Evolutionary conservation across 2,329 filamentous ascomycete species (phyloP).

Genomic region (Teratosphaeria epicoccoides): DNA sequence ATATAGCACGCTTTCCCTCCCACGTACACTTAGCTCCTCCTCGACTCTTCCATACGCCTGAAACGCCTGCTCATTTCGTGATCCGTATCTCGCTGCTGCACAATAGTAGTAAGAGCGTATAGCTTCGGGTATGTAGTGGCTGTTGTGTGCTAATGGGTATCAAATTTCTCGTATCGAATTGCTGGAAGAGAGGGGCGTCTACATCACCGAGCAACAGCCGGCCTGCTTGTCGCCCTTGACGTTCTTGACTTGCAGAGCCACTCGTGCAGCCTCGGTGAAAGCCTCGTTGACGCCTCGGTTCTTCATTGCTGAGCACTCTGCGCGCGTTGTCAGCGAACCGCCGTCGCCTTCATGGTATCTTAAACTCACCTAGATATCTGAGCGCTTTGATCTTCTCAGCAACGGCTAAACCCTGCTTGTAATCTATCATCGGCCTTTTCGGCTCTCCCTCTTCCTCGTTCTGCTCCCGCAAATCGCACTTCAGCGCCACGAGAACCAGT

Average conservation of each 20-base stretch:
- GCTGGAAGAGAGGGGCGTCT: neutral
- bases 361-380: constrained; percentile 63
- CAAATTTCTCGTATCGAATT: neutral
- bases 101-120: neutral
- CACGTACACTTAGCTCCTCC: neutral
- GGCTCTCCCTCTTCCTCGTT: constrained; percentile 52
- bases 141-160: neutral
- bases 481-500: constrained; percentile 87
- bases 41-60: neutral
- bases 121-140: neutral
- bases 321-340: neutral
- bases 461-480: constrained; percentile 84
- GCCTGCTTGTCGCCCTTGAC: constrained; percentile 37
- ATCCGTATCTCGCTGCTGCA: neutral
- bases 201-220: constrained; percentile 37
- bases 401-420: constrained; percentile 83
- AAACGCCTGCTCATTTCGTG: neutral
- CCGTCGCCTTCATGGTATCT: neutral
- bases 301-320: constrained; percentile 95
- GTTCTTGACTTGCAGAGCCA: constrained; percentile 57
- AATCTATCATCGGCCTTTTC: constrained; percentile 64
- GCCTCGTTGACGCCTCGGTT: constrained; percentile 97
- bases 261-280: constrained; percentile 92
- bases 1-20: neutral
- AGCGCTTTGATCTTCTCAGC: constrained; percentile 84